These are phyloP conservation scores for Cymbidium sinense DNA, from an alignment of 106 monocot species.

Conservation along the genomic window DNA sequence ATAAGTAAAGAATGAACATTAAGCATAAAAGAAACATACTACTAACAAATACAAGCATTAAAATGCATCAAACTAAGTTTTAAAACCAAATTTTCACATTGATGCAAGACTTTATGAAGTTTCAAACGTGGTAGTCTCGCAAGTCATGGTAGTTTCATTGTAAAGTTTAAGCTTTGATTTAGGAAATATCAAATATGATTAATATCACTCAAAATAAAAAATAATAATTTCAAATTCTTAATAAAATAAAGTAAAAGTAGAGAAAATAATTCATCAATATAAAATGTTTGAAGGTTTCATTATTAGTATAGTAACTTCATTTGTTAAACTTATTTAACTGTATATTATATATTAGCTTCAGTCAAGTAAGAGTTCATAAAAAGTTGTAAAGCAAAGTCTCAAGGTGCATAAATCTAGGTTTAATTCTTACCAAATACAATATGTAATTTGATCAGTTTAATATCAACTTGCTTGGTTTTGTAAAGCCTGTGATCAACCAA, in stretches of 20 bases:
- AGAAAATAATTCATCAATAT: not conserved
- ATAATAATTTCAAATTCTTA: not conserved
- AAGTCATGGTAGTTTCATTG: not conserved
- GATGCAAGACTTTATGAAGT: not conserved
- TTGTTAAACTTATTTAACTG: not conserved
- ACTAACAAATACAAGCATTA: not conserved
- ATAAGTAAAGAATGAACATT: no score
- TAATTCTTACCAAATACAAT: no score
- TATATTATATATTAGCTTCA: not conserved
- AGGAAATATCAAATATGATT: not conserved
- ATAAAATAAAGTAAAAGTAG: not conserved
- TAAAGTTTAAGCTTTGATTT: not conserved
- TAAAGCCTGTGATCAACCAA: no score
- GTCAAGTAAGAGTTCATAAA: not conserved
- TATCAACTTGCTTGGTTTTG: no score
- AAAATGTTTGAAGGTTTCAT: not conserved
- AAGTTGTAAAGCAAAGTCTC: not conserved
- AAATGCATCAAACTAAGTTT: not conserved
- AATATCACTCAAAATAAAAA: not conserved
- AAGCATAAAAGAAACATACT: no score
- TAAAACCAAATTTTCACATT: not conserved
- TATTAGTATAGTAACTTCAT: not conserved
- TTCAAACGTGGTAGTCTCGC: not conserved
- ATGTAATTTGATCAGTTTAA: no score
- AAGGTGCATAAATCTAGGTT: no score